Evolutionary conservation across 495 filamentous ascomycete species (phyloP), one percentile per base, ranked within the genome.

Genomic region (Xylaria intraflava): DNA sequence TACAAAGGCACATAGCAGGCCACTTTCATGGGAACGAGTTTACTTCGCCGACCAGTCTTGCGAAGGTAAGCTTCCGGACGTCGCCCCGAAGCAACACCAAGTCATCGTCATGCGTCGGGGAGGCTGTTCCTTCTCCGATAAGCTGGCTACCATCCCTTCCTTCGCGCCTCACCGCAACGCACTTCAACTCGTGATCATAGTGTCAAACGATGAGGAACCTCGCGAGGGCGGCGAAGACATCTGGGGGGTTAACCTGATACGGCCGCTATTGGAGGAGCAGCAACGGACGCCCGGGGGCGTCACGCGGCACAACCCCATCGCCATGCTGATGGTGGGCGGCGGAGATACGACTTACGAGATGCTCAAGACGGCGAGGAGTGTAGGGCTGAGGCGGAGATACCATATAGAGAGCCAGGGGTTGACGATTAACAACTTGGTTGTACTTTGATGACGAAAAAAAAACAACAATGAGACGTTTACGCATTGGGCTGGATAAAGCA

Each of bases 41-140:
- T 90, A 86, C 71, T 78, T 88, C 53, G 82, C 87, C 19, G 84
- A 75, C 51, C 76, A 84, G 14, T 77, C 83, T 49, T 96, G 91
- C 69, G 60, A 79, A 36, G 68, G 72, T 14, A 78, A 75, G 16
- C 74, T 95, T 0, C 81, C 83, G 0, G 73, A 79, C 12, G 68
- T 77, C 1, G 74, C 84, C 2, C 76, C 80, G 0, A 81, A 80
- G 12, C 73, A 71, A n/a, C 77, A 94, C 67, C 83, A 95, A 56
- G 74, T 96, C 14, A 80, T 98, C 52, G 79, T 96, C 23, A 78
- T 97, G 53, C 84, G 81, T 29, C 85, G 93, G 19, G 93, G 93
- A 17, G 84, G 81, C 2, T 98, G 93, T 70, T 86, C 75, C 35
- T 97, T 97, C 69, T 80, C 78, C 6, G 74, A 86, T 29, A 98